Evolutionary conservation across 2,329 filamentous ascomycete species (phyloP).

Genomic region (Cercospora sesami): DNA sequence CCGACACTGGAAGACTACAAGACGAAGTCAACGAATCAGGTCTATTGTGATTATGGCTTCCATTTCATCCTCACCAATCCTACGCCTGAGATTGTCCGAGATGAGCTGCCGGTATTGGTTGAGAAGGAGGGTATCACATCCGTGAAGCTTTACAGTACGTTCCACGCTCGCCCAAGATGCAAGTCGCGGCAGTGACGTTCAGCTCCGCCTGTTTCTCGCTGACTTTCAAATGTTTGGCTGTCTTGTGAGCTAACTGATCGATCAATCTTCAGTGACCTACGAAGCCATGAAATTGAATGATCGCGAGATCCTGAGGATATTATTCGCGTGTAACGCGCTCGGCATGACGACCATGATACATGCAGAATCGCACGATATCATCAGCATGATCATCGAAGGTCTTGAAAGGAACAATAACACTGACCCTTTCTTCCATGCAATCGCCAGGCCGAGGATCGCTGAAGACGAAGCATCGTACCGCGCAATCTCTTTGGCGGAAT

Average conservation of each 20-base stretch:
- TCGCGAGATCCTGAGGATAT: slow-evolving; percentile 52
- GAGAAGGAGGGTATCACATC: slow-evolving; percentile 48
- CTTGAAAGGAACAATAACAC: slow-evolving; percentile 45
- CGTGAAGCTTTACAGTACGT: slow-evolving; percentile 52
- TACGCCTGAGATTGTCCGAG: slow-evolving; percentile 41
- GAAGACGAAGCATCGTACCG: slow-evolving; percentile 55
- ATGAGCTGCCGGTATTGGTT: slow-evolving; percentile 46
- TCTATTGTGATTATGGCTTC: slow-evolving; percentile 60
- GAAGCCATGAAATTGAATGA: slow-evolving; percentile 53
- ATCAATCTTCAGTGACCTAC: slow-evolving; percentile 46
- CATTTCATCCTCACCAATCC: slow-evolving; percentile 56
- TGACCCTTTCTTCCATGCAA: slow-evolving; percentile 50
- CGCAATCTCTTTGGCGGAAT: slow-evolving; percentile 52
- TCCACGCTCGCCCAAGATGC: not conserved
- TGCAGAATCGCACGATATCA: slow-evolving; percentile 52
- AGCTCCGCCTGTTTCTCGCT: not conserved
- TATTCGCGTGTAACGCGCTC: slow-evolving; percentile 49
- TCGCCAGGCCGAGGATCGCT: slow-evolving; percentile 48
- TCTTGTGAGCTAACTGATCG: not conserved
- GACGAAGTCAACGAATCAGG: slow-evolving; percentile 45
- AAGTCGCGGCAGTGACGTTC: not conserved
- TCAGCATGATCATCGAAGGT: slow-evolving; percentile 45
- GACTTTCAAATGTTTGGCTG: not conserved
- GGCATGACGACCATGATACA: slow-evolving; percentile 54
- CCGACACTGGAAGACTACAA: slow-evolving; percentile 53